phyloP scores from a whole-genome alignment of 306 rosid genomes.

The Prinsepia uniflora region DNA sequence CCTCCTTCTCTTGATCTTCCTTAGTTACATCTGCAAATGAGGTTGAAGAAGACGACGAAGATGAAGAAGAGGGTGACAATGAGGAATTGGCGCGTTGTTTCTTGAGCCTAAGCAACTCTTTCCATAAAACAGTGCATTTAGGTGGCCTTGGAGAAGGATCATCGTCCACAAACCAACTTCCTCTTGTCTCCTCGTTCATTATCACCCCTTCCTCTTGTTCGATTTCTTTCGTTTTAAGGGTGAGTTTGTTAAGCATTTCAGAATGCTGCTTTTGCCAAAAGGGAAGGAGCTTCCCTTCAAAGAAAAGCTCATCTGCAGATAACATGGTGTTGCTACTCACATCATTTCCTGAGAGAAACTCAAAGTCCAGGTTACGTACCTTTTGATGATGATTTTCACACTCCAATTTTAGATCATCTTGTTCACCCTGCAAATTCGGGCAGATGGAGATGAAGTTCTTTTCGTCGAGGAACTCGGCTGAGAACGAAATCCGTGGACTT shows the following conservation, averaged over 20 bases:
- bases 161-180: conserved; percentile 89
- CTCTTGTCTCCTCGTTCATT: conserved; percentile 52
- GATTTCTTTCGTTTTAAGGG: conserved; percentile 41
- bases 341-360: conserved; percentile 72
- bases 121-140: conserved; percentile 95
- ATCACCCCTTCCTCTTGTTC: conserved; percentile 34
- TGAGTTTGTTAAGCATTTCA: conserved; percentile 77
- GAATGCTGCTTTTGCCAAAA: conserved; percentile 81
- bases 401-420: conserved; percentile 29
- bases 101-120: conserved; percentile 90
- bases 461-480: conserved; percentile 85
- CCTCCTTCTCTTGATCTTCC: conserved; percentile 56
- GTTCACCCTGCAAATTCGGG: conserved; percentile 50
- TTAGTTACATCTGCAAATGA: conserved; percentile 63
- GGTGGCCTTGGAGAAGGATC: conserved; percentile 99
- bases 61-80: conserved; percentile 77
- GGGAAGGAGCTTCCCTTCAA: conserved; percentile 93
- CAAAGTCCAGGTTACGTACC: conserved; percentile 62
- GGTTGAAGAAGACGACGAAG: conserved; percentile 75
- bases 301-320: conserved; percentile 94
- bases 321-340: conserved; percentile 49
- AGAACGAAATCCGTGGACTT: conserved; percentile 92
- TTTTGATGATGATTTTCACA: conserved; percentile 28
- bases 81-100: conserved; percentile 76
- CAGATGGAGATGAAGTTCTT: conserved; percentile 75